A percentile compares a stretch with the other conserved stretches of the same genome.
phyloP scores from a whole-genome alignment of 768 basidiomycete genomes.

The Lactarius sp. region DNA sequence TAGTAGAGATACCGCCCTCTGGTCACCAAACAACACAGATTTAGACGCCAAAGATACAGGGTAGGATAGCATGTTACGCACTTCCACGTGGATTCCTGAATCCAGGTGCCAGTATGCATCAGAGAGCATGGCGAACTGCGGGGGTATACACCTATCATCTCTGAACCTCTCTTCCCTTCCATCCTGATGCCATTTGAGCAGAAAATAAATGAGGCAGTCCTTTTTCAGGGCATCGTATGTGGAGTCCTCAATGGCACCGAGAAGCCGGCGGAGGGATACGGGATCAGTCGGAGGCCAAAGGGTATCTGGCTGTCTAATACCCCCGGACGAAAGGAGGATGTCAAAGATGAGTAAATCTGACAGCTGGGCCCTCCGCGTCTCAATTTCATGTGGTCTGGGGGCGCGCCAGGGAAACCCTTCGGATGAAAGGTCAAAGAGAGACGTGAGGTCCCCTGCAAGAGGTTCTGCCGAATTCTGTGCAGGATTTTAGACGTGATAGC shows the following conservation, averaged over 20 bases:
- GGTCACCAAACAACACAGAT: background rate
- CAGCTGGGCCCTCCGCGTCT: slow-evolving; percentile 55
- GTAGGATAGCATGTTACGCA: slow-evolving; percentile 37
- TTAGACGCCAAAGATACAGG: background rate
- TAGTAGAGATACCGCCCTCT: slow-evolving; percentile 70
- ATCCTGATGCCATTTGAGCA: slow-evolving; percentile 76
- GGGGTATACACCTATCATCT: slow-evolving; percentile 58
- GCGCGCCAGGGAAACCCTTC: slow-evolving; percentile 56
- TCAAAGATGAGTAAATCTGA: slow-evolving; percentile 68
- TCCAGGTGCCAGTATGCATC: slow-evolving; percentile 86
- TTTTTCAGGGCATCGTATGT: slow-evolving; percentile 72
- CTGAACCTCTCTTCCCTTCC: slow-evolving; percentile 49
- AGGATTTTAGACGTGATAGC: background rate
- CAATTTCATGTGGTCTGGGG: slow-evolving; percentile 51
- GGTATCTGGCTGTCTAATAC: slow-evolving; percentile 51
- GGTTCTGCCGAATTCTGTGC: slow-evolving; percentile 13
- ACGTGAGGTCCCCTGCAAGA: slow-evolving; percentile 17
- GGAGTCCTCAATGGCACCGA: slow-evolving; percentile 56
- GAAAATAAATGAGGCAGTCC: slow-evolving; percentile 74
- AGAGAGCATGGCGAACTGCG: slow-evolving; percentile 69
- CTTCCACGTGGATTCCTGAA: slow-evolving; percentile 56
- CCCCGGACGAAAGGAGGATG: slow-evolving; percentile 61
- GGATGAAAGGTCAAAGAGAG: slow-evolving; percentile 48
- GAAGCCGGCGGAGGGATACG: slow-evolving; percentile 47
- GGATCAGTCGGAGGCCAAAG: slow-evolving; percentile 66